Conservation (phyloP, 1,284 basidiomycete genomes). For the Ceratobasidium papillatum region DNA sequence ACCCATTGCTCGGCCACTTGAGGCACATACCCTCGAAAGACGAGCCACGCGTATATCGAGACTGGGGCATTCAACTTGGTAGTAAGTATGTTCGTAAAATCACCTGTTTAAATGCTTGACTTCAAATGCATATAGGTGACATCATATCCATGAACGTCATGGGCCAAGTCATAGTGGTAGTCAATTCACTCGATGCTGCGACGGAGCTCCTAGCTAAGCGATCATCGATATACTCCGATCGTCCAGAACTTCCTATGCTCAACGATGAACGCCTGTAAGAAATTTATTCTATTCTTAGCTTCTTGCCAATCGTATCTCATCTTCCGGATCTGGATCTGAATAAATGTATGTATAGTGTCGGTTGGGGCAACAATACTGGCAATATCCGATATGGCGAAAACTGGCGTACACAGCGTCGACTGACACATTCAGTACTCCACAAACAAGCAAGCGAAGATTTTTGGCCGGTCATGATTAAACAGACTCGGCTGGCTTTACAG, state of each 20-base stretch:
- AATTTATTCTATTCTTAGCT: neutral
- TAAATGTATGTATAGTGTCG: neutral
- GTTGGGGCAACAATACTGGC: constrained; percentile 19
- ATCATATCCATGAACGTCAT: constrained; percentile 28
- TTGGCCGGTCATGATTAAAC: constrained; percentile 22
- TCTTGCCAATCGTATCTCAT: neutral
- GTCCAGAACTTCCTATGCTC: constrained; percentile 34
- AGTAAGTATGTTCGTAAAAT: neutral
- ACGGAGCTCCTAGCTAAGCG: constrained; percentile 43
- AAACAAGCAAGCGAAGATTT: constrained; percentile 30
- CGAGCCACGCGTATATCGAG: constrained; percentile 26
- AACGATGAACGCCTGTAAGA: constrained; percentile 15
- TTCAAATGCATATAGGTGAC: neutral
- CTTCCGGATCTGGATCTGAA: neutral
- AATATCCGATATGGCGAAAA: constrained; percentile 12
- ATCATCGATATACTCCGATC: constrained; percentile 42
- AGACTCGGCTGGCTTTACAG: constrained; percentile 8
- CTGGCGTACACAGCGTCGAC: constrained; percentile 19
- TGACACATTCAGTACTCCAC: constrained; percentile 15
- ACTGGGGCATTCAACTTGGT: constrained; percentile 10
- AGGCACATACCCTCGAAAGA: constrained; percentile 10
- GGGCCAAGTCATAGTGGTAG: constrained; percentile 36
- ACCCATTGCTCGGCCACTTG: constrained; percentile 24
- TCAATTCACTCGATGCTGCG: constrained; percentile 42
- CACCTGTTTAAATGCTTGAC: neutral